These are phyloP conservation scores for Bryopsis sp. DNA, from an alignment of 139 green algal species.

Conservation along the genomic window DNA sequence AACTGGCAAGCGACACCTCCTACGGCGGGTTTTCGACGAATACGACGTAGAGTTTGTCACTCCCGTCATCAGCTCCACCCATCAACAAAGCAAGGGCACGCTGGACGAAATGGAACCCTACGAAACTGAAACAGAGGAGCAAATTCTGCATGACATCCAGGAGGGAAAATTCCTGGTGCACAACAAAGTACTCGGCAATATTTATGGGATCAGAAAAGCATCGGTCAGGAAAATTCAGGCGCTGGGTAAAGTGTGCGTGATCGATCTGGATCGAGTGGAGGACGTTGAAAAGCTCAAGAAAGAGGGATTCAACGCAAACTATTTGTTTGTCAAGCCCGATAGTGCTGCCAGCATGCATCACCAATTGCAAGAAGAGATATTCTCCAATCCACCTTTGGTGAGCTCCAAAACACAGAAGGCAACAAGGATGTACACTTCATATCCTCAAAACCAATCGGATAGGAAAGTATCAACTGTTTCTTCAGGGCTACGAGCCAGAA, in stretches of 20 bases:
- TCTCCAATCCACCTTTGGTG: slow-evolving; percentile 15
- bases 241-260: slow-evolving; percentile 34
- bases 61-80: slow-evolving; percentile 33
- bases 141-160: slow-evolving; percentile 10
- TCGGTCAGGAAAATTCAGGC: slow-evolving; percentile 38
- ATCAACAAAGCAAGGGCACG: neutral
- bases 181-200: slow-evolving; percentile 36
- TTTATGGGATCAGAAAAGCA: slow-evolving; percentile 40
- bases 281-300: slow-evolving; percentile 31
- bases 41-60: neutral
- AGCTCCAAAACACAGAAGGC: neutral
- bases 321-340: slow-evolving; percentile 15
- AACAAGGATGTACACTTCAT: too few species aligned
- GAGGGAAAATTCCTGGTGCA: slow-evolving; percentile 17
- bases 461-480: too few species aligned
- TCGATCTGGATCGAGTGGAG: slow-evolving; percentile 54
- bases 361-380: slow-evolving; percentile 8
- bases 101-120: slow-evolving; percentile 8
- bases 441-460: neutral
- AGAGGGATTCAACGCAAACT: slow-evolving; percentile 32
- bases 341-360: neutral
- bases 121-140: slow-evolving; percentile 1
- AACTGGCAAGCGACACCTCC: slow-evolving; percentile 44
- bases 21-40: slow-evolving; percentile 37
- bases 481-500: slow-evolving; percentile 41